Evolutionary conservation across 176 grass and related monocot species (phyloP).

Genomic region (Echinochloa phyllopogon): DNA sequence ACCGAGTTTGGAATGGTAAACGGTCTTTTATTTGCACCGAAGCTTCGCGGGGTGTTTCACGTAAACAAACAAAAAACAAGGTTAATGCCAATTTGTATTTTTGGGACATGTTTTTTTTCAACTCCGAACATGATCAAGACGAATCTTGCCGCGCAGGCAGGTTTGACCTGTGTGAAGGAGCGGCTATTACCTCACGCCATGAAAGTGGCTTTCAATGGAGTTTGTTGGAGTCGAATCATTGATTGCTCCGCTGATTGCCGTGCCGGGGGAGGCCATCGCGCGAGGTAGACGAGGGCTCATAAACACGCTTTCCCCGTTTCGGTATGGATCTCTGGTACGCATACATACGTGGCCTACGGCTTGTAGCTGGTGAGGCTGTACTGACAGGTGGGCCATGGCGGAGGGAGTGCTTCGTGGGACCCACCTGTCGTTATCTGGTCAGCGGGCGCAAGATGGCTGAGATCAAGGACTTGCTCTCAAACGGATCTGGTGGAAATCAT

Average conservation of each 20-base stretch:
- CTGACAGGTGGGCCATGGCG: not conserved
- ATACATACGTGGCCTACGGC: not conserved
- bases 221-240: conserved; percentile 35
- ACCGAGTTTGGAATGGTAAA: not conserved
- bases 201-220: conserved; percentile 39
- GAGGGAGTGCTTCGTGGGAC: not conserved
- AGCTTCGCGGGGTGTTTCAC: too few species aligned
- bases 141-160: not conserved
- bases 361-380: not conserved
- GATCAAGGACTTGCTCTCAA: not conserved
- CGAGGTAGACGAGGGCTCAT: conserved; percentile 27
- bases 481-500: conserved; percentile 34
- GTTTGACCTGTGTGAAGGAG: conserved; percentile 20
- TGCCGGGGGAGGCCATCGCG: conserved; percentile 18
- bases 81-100: too few species aligned
- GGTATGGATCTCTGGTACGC: not conserved
- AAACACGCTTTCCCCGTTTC: conserved; percentile 6
- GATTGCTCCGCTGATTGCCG: conserved; percentile 33
- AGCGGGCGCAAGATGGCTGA: not conserved
- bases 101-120: too few species aligned
- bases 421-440: not conserved
- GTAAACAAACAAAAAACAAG: too few species aligned
- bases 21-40: too few species aligned
- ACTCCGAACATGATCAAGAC: not conserved
- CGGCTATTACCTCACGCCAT: conserved; percentile 23